phyloP scores from a whole-genome alignment of 129 eudicot species.

The Heracleum sosnowskyi region DNA sequence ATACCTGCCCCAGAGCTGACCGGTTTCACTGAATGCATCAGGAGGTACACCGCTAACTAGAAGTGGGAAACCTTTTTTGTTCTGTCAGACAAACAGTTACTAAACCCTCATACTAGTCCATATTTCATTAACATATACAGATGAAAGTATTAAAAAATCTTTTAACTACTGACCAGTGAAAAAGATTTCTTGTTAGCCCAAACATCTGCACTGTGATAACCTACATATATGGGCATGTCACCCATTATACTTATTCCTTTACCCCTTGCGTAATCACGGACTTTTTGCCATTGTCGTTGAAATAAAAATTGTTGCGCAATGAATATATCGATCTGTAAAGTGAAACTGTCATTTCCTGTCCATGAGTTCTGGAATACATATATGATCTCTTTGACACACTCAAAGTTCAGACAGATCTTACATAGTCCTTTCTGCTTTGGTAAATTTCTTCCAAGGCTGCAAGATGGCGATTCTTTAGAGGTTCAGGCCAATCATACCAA shows the following conservation, averaged over 20 bases:
- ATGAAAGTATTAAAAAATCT: background rate
- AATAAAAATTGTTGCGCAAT: slow-evolving; percentile 84
- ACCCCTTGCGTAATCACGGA: slow-evolving; percentile 54
- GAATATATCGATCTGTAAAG: slow-evolving; percentile 68
- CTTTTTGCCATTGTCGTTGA: slow-evolving; percentile 91
- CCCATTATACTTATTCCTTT: slow-evolving; percentile 94
- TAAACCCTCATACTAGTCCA: slow-evolving; percentile 8
- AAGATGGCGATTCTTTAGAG: slow-evolving; percentile 85
- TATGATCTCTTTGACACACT: slow-evolving; percentile 5
- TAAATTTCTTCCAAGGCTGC: slow-evolving; percentile 76
- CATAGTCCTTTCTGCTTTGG: slow-evolving; percentile 72
- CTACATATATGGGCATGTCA: slow-evolving; percentile 99
- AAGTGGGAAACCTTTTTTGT: slow-evolving; percentile 66
- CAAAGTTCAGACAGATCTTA: slow-evolving; percentile 35
- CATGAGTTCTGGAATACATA: slow-evolving; percentile 4
- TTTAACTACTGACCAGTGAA: slow-evolving; percentile 55
- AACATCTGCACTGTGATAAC: slow-evolving; percentile 97
- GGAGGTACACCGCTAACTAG: slow-evolving; percentile 98
- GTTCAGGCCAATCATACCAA: slow-evolving; percentile 99
- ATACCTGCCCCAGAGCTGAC: slow-evolving; percentile 98
- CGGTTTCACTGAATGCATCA: slow-evolving; percentile 98
- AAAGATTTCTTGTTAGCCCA: slow-evolving; percentile 95
- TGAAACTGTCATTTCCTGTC: slow-evolving; percentile 16
- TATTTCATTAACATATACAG: background rate
- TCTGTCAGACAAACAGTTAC: slow-evolving; percentile 40